These are phyloP conservation scores for Podospora tetraspora DNA, from an alignment of 495 filamentous ascomycete species.

Conservation along the genomic window DNA sequence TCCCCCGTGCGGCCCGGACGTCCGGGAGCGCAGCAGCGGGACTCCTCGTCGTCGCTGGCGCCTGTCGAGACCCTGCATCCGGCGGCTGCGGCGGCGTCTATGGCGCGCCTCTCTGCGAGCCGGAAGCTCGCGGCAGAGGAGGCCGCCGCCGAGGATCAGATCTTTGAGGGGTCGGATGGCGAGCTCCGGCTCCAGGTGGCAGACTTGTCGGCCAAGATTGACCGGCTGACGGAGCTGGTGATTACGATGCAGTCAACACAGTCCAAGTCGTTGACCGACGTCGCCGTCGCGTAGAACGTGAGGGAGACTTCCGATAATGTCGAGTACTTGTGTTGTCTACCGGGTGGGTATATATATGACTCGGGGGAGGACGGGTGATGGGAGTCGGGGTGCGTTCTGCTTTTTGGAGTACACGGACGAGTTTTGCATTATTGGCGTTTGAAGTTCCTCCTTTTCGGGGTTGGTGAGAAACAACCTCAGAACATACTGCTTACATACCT, in stretches of 20 bases:
- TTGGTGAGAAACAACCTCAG: neutral
- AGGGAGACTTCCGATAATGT: neutral
- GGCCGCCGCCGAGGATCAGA: slow-evolving; percentile 25
- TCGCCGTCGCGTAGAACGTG: slow-evolving; percentile 13
- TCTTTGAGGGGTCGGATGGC: slow-evolving; percentile 26
- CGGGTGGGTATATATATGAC: neutral
- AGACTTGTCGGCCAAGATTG: slow-evolving; percentile 44
- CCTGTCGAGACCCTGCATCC: neutral
- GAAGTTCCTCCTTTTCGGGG: neutral
- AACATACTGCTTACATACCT: neutral
- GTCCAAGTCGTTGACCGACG: slow-evolving; percentile 18
- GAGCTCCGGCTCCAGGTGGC: slow-evolving; percentile 42
- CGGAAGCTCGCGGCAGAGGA: slow-evolving; percentile 19
- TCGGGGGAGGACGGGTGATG: neutral
- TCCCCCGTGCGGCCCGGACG: neutral
- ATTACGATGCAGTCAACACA: slow-evolving; percentile 34
- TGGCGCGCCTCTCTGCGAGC: slow-evolving; percentile 1
- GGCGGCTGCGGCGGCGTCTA: neutral
- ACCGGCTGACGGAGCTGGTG: slow-evolving; percentile 41
- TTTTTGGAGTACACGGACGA: neutral
- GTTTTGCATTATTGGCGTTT: neutral
- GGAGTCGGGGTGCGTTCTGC: neutral
- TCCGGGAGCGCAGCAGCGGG: neutral
- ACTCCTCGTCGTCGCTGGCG: slow-evolving; percentile 16
- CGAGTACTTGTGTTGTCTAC: neutral